A percentile compares a stretch with the other conserved stretches of the same genome.
These are phyloP conservation scores for Backusella luteola DNA, from an alignment of 192 early-diverging fungal species.

Conservation along the genomic window DNA sequence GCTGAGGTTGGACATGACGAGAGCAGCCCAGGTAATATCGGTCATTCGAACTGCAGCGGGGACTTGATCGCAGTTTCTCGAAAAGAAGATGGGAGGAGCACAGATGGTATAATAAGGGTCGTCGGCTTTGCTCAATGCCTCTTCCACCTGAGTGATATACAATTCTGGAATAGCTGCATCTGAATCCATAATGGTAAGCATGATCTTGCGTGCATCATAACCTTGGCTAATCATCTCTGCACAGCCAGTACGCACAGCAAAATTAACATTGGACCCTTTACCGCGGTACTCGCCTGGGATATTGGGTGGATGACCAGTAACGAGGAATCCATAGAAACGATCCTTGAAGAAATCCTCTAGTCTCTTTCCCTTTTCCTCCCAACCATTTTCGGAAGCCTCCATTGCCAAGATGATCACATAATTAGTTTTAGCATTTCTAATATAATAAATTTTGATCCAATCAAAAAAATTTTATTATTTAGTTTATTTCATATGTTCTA, in stretches of 20 bases:
- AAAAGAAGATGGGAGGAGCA: slow-evolving; percentile 52
- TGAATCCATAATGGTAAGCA: slow-evolving; percentile 65
- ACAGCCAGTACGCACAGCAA: slow-evolving; percentile 47
- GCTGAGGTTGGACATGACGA: slow-evolving; percentile 71
- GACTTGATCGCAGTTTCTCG: slow-evolving; percentile 63
- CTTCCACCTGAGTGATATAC: slow-evolving; percentile 55
- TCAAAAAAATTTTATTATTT: background rate
- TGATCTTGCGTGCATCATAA: slow-evolving; percentile 49
- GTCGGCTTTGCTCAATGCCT: slow-evolving; percentile 30
- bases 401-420: slow-evolving; percentile 67
- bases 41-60: slow-evolving; percentile 69
- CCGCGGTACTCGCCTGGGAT: slow-evolving; percentile 74
- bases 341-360: slow-evolving; percentile 53
- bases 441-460: slow-evolving; percentile 4
- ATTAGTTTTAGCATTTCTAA: slow-evolving; percentile 39
- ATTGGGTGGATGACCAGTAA: slow-evolving; percentile 68
- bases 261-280: slow-evolving; percentile 75
- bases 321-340: slow-evolving; percentile 63
- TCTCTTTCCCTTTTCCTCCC: slow-evolving; percentile 50
- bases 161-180: slow-evolving; percentile 77
- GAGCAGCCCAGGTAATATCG: slow-evolving; percentile 74
- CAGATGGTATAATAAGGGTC: slow-evolving; percentile 41
- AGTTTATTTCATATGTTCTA: background rate
- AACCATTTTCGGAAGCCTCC: slow-evolving; percentile 62
- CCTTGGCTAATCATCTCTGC: slow-evolving; percentile 28